Conservation (phyloP, 2,329 filamentous ascomycete species). For the Simplicillium aogashimaense region DNA sequence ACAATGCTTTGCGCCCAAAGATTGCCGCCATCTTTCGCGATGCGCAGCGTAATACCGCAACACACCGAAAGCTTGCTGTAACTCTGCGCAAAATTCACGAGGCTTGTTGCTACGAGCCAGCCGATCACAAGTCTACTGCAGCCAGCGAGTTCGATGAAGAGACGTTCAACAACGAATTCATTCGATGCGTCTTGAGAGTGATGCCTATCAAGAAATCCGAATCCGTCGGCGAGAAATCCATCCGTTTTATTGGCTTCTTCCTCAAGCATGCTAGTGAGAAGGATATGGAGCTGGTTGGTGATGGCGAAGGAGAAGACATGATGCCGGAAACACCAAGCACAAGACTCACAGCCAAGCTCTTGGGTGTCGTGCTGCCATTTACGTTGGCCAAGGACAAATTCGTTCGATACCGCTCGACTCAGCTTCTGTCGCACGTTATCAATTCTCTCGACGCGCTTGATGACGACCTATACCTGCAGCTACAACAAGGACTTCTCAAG, state of each 20-base stretch:
- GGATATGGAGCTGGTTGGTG: slow-evolving; percentile 58
- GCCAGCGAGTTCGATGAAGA: slow-evolving; percentile 68
- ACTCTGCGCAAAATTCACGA: slow-evolving; percentile 87
- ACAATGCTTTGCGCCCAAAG: slow-evolving; percentile 62
- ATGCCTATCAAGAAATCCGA: slow-evolving; percentile 90
- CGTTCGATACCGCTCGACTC: slow-evolving; percentile 80
- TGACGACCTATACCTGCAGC: slow-evolving; percentile 76
- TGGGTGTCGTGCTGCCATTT: slow-evolving; percentile 66
- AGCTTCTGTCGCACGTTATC: slow-evolving; percentile 83
- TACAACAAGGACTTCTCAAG: slow-evolving; percentile 71
- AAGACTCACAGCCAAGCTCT: slow-evolving; percentile 64
- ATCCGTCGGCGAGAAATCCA: slow-evolving; percentile 71
- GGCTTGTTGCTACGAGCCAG: slow-evolving; percentile 60
- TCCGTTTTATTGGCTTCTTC: slow-evolving; percentile 83
- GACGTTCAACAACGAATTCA: slow-evolving; percentile 80
- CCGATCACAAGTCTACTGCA: slow-evolving; percentile 37
- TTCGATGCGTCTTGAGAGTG: slow-evolving; percentile 70
- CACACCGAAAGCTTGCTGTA: slow-evolving; percentile 81
- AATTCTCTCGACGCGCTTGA: slow-evolving; percentile 89
- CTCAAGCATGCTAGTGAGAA: slow-evolving; percentile 62
- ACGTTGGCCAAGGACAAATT: slow-evolving; percentile 84
- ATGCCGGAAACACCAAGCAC: slow-evolving; percentile 78
- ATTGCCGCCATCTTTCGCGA: slow-evolving; percentile 66
- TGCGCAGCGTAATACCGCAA: slow-evolving; percentile 81
- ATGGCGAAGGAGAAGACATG: slow-evolving; percentile 57